Evolutionary conservation across 805 yeast genomes (phyloP), one percentile per base, ranked within the genome.

Genomic region (Saturnispora galanensis): DNA sequence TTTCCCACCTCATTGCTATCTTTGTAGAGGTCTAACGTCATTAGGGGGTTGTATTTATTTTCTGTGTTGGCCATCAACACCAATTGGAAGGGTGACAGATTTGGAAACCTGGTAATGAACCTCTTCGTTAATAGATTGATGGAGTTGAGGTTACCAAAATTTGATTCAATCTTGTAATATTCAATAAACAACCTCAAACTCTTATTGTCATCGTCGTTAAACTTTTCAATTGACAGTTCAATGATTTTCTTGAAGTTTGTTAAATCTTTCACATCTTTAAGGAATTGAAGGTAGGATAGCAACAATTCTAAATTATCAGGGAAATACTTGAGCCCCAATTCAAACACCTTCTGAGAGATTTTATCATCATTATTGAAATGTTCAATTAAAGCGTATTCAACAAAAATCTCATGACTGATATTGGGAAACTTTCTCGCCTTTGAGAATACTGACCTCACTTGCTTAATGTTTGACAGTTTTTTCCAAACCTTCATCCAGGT

Each of bases 361-460:
- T 76, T 79, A 18, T 72, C 65, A 49, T 80, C 83, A 48, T 76
- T 80, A 47, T 81, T 70, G 52, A 76, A 77, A 51, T 74, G 79
- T 57, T 90, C 98, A 67, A 88, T 69, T 57, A 77, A 67, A 0
- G 97, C 96, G 55, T 84, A 82, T 47, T 85, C 90, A 16, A 81
- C 79, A 62, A 74, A 90, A 16, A 90, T 73, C 53, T 86, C 86
- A 66, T 79, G 78, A 0, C 94, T 81, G 35, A 83, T 63, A 10
- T 68, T 64, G n/a, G 68, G 58, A 52, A 76, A 73, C 56, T 79
- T 77, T 53, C 95, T 76, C 8, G 84, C 82, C 52, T 71, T 74
- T 45, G 83, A 73, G 58, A 88, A 87, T 2, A 85, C 68, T 18
- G 68, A 58, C 49, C 97, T 73, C 2, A 95, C 88, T 32, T 81